Percentiles rank a stretch among this genome's conserved stretches.
Conservation (phyloP, 2,329 filamentous ascomycete species). For the Dothistroma septosporum region DNA sequence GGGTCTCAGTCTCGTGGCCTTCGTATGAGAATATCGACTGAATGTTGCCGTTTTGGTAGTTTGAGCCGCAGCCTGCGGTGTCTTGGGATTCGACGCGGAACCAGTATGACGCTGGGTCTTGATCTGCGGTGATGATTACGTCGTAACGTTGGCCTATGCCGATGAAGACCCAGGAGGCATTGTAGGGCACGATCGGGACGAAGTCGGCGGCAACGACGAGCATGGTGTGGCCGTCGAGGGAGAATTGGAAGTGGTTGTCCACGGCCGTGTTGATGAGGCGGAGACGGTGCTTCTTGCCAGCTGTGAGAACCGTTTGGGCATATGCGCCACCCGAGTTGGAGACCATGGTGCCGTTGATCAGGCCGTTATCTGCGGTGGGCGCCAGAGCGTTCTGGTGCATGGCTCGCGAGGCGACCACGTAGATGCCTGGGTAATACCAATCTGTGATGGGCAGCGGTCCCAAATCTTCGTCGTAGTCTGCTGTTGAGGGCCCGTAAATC, state of each 20-base stretch:
- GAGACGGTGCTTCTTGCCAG: slow-evolving; percentile 42
- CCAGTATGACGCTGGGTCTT: slow-evolving; percentile 35
- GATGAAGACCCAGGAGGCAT: slow-evolving; percentile 30
- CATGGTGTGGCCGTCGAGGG: slow-evolving; percentile 34
- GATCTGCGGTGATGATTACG: slow-evolving; percentile 39
- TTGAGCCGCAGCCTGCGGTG: slow-evolving; percentile 31
- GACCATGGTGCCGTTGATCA: slow-evolving; percentile 41
- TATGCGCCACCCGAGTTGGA: slow-evolving; percentile 32
- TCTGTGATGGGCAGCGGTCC: slow-evolving; percentile 59
- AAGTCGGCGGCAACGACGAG: slow-evolving; percentile 38
- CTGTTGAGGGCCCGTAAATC: slow-evolving; percentile 57
- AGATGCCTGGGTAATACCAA: slow-evolving; percentile 45
- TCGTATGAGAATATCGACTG: slow-evolving; percentile 40
- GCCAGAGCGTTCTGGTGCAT: slow-evolving; percentile 33
- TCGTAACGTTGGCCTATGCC: slow-evolving; percentile 42
- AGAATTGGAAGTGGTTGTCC: slow-evolving; percentile 43
- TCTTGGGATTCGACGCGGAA: slow-evolving; percentile 34
- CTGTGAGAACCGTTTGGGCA: slow-evolving; percentile 32
- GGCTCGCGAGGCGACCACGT: slow-evolving; percentile 28
- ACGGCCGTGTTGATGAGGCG: slow-evolving; percentile 46
- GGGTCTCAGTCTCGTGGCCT: slow-evolving; percentile 29
- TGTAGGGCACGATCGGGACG: slow-evolving; percentile 35
- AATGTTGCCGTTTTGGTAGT: slow-evolving; percentile 32
- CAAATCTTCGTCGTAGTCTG: slow-evolving; percentile 61
- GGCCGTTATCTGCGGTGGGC: slow-evolving; percentile 49